These are phyloP conservation scores for Scheffersomyces quercinus DNA, from an alignment of 1,139 yeast genomes.

Conservation along the genomic window DNA sequence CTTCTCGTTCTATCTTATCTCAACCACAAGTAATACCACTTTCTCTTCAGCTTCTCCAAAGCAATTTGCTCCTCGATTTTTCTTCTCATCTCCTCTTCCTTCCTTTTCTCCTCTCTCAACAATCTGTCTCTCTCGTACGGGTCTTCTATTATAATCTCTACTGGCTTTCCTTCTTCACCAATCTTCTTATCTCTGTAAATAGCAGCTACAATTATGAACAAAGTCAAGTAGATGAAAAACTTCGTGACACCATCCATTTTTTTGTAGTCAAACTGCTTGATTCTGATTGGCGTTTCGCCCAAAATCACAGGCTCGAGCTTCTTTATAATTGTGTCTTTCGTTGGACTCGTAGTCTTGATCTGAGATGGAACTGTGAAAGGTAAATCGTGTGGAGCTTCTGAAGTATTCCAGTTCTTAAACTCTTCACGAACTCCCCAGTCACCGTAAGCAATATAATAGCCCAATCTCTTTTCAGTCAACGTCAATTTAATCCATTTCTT, in stretches of 20 bases:
- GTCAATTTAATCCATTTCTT: constrained; percentile 53
- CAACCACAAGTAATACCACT: constrained; percentile 42
- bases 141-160: constrained; percentile 40
- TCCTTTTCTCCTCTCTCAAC: constrained; percentile 10
- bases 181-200: constrained; percentile 50
- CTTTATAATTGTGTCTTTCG: constrained; percentile 21
- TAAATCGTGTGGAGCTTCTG: constrained; percentile 50
- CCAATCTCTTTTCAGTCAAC: constrained; percentile 46
- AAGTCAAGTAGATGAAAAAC: constrained; percentile 47
- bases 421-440: constrained; percentile 66
- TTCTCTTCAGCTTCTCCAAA: constrained; percentile 6
- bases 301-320: constrained; percentile 47
- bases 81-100: constrained; percentile 13
- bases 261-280: constrained; percentile 50
- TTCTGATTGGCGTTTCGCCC: constrained; percentile 46
- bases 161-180: constrained; percentile 51
- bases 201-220: constrained; percentile 44
- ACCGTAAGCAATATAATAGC: constrained; percentile 62
- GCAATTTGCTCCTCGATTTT: background rate
- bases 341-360: constrained; percentile 22
- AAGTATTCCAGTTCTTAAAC: constrained; percentile 44
- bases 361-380: constrained; percentile 52
- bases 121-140: constrained; percentile 34
- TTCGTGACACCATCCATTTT: constrained; percentile 58
- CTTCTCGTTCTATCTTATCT: constrained; percentile 14